Conservation (phyloP, 176 grass and related monocot species). For the Oryza coarctata region DNA sequence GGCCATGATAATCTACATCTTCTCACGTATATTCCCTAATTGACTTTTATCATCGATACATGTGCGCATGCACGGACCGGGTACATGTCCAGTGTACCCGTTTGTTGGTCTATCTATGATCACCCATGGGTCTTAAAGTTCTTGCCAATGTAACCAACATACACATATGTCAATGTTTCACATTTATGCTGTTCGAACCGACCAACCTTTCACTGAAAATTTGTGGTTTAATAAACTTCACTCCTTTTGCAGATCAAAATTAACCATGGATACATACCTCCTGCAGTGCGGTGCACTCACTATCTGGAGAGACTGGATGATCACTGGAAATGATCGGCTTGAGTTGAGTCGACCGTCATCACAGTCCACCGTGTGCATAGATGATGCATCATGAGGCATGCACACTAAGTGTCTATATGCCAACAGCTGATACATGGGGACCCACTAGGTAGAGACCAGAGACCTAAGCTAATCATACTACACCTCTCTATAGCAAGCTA, state of each 20-base stretch:
- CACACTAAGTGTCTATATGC: background rate
- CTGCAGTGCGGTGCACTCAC: background rate
- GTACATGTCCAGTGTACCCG: background rate
- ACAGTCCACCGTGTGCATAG: background rate
- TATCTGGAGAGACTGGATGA: background rate
- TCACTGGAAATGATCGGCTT: constrained; percentile 15
- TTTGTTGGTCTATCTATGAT: background rate
- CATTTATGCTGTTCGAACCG: background rate
- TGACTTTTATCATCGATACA: background rate
- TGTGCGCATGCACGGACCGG: background rate
- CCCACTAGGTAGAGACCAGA: constrained; percentile 28
- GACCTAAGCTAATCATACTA: constrained; percentile 39
- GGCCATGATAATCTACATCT: background rate
- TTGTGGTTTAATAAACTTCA: background rate
- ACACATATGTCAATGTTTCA: background rate
- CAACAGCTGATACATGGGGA: constrained; percentile 24
- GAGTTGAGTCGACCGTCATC: constrained; percentile 13
- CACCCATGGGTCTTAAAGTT: background rate
- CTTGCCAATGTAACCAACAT: background rate
- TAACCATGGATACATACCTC: constrained; percentile 1
- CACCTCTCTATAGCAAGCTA: background rate
- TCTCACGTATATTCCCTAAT: background rate
- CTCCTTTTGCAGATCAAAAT: background rate
- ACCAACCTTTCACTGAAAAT: background rate
- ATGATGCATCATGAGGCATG: constrained; percentile 27